These are phyloP conservation scores for Fusarium begoniae DNA, from an alignment of 2,329 filamentous ascomycete genomes.

Conservation along the genomic window DNA sequence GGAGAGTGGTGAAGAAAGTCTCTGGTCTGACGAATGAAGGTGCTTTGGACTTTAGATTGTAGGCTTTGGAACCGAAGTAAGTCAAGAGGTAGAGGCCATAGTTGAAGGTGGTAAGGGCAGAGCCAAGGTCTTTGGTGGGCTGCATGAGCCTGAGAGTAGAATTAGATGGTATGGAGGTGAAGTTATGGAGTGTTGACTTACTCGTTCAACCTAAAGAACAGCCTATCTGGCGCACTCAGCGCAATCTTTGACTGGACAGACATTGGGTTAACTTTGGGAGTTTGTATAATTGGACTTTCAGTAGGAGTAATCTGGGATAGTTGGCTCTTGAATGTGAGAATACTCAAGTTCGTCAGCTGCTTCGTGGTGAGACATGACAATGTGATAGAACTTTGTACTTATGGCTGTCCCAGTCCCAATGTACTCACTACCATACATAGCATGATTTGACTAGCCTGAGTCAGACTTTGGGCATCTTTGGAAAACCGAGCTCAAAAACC, in stretches of 20 bases:
- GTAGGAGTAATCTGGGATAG: no score
- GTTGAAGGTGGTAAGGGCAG: background rate
- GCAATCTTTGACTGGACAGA: background rate
- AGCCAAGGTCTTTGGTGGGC: background rate
- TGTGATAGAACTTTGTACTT: no score
- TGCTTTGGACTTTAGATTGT: background rate
- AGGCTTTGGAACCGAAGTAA: background rate
- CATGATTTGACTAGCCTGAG: rapidly evolving
- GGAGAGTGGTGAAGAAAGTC: rapidly evolving
- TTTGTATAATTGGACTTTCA: no score
- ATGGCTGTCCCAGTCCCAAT: no score
- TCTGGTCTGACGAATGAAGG: background rate
- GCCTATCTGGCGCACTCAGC: background rate
- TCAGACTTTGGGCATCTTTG: background rate
- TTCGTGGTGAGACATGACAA: no score
- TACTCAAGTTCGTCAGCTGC: no score
- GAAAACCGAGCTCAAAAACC: constrained; percentile 26
- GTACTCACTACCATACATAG: no score
- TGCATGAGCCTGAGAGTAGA: background rate
- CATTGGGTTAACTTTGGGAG: background rate
- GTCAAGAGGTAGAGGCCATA: background rate
- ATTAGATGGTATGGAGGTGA: background rate
- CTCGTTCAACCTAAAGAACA: background rate
- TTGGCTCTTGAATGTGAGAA: no score
- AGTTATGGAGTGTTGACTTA: background rate